phyloP scores from a whole-genome alignment of 352 stramenopile genomes.

The Pythium volutum region DNA sequence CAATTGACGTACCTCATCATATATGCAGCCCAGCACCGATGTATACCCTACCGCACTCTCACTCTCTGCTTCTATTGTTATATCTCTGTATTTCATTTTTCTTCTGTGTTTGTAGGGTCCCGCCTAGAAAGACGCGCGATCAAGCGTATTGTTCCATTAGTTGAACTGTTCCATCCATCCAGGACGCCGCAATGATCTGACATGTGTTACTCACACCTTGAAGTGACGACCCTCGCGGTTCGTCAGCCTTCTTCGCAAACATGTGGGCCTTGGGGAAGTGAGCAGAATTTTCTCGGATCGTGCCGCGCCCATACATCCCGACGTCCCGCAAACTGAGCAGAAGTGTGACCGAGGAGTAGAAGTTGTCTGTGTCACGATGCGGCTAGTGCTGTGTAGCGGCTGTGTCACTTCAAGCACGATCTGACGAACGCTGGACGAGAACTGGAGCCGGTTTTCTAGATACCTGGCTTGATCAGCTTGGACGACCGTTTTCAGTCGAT shows the following conservation, averaged over 20 bases:
- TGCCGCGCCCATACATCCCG: conserved; percentile 27
- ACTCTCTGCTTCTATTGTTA: too few species aligned
- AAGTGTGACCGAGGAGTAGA: conserved; percentile 29
- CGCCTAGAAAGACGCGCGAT: too few species aligned
- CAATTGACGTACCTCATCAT: too few species aligned
- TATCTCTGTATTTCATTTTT: too few species aligned
- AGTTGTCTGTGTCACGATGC: conserved; percentile 35
- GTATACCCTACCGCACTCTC: too few species aligned
- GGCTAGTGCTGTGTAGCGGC: conserved; percentile 22
- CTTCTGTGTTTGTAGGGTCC: too few species aligned
- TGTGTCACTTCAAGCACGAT: conserved; percentile 30
- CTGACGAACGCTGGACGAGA: conserved; percentile 15
- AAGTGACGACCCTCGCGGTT: conserved; percentile 14
- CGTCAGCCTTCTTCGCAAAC: conserved; percentile 3
- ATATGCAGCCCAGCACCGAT: too few species aligned
- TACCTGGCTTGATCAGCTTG: not conserved
- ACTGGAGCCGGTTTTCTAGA: conserved; percentile 6
- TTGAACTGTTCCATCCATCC: conserved; percentile 31
- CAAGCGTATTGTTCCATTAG: too few species aligned
- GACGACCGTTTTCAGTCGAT: conserved; percentile 17
- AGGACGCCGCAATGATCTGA: conserved; percentile 28
- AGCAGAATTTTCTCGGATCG: conserved; percentile 12
- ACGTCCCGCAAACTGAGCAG: conserved; percentile 21
- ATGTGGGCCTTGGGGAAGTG: conserved; percentile 28
- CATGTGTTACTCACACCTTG: conserved; percentile 16